These are phyloP conservation scores for Halophytophthora polymorphica DNA, from an alignment of 352 stramenopile species.

Conservation along the genomic window DNA sequence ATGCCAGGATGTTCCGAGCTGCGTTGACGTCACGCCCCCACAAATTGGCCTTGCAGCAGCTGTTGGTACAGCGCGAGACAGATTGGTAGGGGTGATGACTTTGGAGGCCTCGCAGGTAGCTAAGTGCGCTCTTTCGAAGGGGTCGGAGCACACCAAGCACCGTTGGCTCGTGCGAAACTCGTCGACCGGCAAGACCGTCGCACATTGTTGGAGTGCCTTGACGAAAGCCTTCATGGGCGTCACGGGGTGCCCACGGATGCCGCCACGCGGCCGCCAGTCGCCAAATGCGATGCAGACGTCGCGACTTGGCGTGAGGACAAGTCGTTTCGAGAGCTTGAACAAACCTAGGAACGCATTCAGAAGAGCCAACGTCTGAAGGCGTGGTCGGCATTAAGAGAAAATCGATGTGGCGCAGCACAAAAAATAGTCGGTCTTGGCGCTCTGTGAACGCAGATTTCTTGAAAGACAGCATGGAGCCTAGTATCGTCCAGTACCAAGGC, in stretches of 20 bases:
- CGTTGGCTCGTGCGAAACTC: slow-evolving; percentile 8
- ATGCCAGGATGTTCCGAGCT: slow-evolving; percentile 3
- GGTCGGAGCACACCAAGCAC: too few species aligned
- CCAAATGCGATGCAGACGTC: slow-evolving; percentile 7
- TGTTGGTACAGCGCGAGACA: slow-evolving; percentile 7
- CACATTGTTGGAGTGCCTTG: slow-evolving; percentile 3
- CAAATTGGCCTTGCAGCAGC: slow-evolving; percentile 3
- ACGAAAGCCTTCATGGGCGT: slow-evolving; percentile 6
- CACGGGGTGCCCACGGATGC: slow-evolving; percentile 5
- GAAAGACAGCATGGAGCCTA: slow-evolving; percentile 5
- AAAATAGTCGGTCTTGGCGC: too few species aligned
- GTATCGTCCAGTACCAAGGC: background rate
- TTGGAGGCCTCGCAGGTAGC: too few species aligned
- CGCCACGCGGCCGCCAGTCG: slow-evolving; percentile 5
- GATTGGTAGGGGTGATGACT: too few species aligned
- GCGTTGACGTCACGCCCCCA: slow-evolving; percentile 6
- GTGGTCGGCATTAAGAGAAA: slow-evolving; percentile 1
- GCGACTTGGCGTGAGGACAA: slow-evolving; percentile 1
- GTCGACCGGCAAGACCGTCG: slow-evolving; percentile 10
- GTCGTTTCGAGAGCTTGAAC: too few species aligned
- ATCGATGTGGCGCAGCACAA: slow-evolving; percentile 2
- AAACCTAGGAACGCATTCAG: slow-evolving; percentile 7
- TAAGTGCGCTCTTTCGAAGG: too few species aligned
- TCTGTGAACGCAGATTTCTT: too few species aligned
- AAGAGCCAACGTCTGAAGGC: slow-evolving; percentile 2